Evolutionary conservation across 768 basidiomycete species (phyloP).

Genomic region (Fibroporia radiculosa): DNA sequence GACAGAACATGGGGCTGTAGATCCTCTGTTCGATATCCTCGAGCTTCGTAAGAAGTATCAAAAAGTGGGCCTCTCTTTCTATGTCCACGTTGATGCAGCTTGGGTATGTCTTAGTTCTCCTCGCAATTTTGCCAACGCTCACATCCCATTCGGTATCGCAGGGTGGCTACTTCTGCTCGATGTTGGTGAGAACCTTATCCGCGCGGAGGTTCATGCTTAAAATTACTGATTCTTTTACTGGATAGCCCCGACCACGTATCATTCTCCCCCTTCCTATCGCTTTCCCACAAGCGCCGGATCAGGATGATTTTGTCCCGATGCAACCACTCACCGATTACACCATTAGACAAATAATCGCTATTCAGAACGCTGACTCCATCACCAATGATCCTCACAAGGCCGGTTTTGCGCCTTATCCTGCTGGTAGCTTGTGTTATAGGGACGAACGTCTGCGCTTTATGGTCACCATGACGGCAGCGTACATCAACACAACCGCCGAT

Average conservation of each 20-base stretch:
- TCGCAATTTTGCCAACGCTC: too few relatives aligned
- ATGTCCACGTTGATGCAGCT: slow-evolving; percentile 38
- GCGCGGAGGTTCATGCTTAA: too few relatives aligned
- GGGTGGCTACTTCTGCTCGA: slow-evolving; percentile 37
- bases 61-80: slow-evolving; percentile 28
- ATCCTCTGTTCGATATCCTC: slow-evolving; percentile 32
- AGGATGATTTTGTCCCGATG: too few relatives aligned
- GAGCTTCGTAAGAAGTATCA: slow-evolving; percentile 25
- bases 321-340: too few relatives aligned
- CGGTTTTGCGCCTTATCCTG: slow-evolving; percentile 37
- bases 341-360: slow-evolving; percentile 20
- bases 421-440: slow-evolving; percentile 33
- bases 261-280: slow-evolving; percentile 10
- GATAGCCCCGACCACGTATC: too few relatives aligned
- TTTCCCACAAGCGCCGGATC: too few relatives aligned
- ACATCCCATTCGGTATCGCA: too few relatives aligned
- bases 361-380: slow-evolving; percentile 29
- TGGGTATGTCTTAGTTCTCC: too few relatives aligned
- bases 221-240: too few relatives aligned
- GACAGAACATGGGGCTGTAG: slow-evolving; percentile 37
- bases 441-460: slow-evolving; percentile 31
- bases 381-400: slow-evolving; percentile 37
- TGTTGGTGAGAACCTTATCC: too few relatives aligned
- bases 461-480: slow-evolving; percentile 31
- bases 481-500: slow-evolving; percentile 11